Conservation (phyloP, 768 basidiomycete genomes). For the Boletus edulis region DNA sequence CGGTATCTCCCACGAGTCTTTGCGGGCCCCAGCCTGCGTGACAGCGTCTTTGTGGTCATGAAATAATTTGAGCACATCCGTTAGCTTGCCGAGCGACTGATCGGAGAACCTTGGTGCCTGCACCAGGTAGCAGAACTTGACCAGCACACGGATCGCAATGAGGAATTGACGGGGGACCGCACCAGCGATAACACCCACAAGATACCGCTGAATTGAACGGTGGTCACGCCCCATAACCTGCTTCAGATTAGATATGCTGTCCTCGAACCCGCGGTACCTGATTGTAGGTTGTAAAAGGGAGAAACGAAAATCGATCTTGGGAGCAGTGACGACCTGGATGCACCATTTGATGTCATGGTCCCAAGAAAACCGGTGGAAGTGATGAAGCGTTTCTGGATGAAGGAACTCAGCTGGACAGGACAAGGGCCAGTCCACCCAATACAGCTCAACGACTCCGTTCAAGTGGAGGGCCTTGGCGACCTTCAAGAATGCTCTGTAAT, state of each 20-base stretch:
- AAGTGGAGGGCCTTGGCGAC: neutral
- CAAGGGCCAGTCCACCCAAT: neutral
- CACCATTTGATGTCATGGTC: no score
- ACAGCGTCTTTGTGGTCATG: slow-evolving; percentile 39
- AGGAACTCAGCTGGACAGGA: neutral
- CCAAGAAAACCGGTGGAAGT: no score
- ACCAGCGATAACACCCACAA: neutral
- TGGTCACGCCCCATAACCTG: no score
- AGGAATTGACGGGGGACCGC: neutral
- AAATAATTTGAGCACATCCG: slow-evolving; percentile 29
- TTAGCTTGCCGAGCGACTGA: neutral
- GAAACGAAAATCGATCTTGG: neutral
- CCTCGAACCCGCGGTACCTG: neutral
- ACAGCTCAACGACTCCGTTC: neutral
- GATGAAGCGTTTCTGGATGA: neutral
- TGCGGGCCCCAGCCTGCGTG: slow-evolving; percentile 8
- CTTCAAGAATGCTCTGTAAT: neutral
- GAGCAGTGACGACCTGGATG: neutral
- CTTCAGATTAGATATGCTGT: no score
- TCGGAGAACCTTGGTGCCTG: neutral
- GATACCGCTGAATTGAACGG: no score
- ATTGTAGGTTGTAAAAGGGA: neutral
- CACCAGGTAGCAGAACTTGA: neutral
- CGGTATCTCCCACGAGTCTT: neutral
- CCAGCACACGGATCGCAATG: neutral